Conservation (phyloP, 352 stramenopile species). For the Blastocystis sp. region DNA sequence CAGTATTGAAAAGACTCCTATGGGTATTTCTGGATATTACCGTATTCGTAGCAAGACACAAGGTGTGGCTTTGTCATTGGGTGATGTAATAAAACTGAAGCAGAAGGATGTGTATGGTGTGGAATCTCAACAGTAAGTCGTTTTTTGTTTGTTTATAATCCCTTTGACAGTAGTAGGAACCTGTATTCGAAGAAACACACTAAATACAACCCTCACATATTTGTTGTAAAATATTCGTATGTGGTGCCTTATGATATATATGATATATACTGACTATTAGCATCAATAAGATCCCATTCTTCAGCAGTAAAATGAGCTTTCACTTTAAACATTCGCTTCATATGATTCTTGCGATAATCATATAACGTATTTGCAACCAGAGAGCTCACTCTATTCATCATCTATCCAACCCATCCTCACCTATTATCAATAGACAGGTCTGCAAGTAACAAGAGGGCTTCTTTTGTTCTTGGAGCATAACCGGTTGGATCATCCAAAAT, state of each 20-base stretch:
- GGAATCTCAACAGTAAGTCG: not conserved
- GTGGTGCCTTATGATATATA: not conserved
- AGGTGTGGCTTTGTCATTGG: slow-evolving; percentile 95
- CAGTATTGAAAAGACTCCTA: slow-evolving; percentile 86
- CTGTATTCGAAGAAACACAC: not conserved
- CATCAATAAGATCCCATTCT: slow-evolving; percentile 36
- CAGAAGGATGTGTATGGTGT: slow-evolving; percentile 63
- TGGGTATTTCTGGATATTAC: slow-evolving; percentile 67
- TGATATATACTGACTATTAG: slow-evolving; percentile 26
- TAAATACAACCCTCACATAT: not conserved
- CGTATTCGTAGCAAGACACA: slow-evolving; percentile 99
- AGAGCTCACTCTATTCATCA: not conserved
- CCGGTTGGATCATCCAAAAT: not conserved
- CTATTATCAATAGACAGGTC: not conserved
- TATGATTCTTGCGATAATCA: slow-evolving; percentile 23
- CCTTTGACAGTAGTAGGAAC: no score
- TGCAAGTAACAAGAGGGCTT: slow-evolving; percentile 16
- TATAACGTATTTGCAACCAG: not conserved
- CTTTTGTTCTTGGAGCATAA: slow-evolving; percentile 7
- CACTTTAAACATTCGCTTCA: not conserved
- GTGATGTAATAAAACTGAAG: slow-evolving; percentile 85
- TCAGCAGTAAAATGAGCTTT: slow-evolving; percentile 16
- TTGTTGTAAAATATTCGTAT: no score
- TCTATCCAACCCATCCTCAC: not conserved
- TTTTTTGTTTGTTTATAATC: slow-evolving; percentile 49